Conservation (phyloP, 306 rosid genomes). For the Gillenia trifoliata region DNA sequence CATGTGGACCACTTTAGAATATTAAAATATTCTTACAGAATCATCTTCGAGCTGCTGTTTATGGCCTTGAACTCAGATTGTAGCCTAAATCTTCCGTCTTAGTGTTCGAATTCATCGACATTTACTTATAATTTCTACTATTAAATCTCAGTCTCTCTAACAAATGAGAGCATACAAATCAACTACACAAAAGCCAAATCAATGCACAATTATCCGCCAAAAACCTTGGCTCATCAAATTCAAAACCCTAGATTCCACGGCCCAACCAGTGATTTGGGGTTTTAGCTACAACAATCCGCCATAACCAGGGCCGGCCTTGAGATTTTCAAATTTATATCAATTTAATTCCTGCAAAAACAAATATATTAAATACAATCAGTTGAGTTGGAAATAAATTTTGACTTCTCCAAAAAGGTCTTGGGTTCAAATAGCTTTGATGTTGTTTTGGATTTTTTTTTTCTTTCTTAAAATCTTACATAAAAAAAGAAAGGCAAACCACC, state of each 20-base stretch:
- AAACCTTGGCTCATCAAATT: neutral
- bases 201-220: neutral
- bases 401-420: too few species aligned
- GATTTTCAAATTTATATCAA: too few species aligned
- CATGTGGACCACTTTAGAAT: too few species aligned
- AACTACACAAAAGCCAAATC: slow-evolving; percentile 18
- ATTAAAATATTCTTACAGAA: too few species aligned
- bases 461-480: too few species aligned
- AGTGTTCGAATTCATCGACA: slow-evolving; percentile 80
- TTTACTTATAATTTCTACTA: slow-evolving; percentile 12
- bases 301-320: too few species aligned
- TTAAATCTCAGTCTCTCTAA: slow-evolving; percentile 6
- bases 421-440: too few species aligned
- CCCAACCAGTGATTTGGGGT: neutral
- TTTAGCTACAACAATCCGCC: neutral
- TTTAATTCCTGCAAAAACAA: too few species aligned
- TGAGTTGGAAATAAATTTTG: too few species aligned
- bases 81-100: slow-evolving; percentile 53
- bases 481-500: too few species aligned
- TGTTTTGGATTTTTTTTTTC: too few species aligned
- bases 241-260: slow-evolving; percentile 13
- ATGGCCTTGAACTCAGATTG: slow-evolving; percentile 62
- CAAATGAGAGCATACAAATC: slow-evolving; percentile 27
- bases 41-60: slow-evolving; percentile 68
- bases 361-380: too few species aligned